Evolutionary conservation across 2,329 filamentous ascomycete genomes (phyloP), one percentile per base, ranked within the genome.

Genomic region (Zarea fungicola): DNA sequence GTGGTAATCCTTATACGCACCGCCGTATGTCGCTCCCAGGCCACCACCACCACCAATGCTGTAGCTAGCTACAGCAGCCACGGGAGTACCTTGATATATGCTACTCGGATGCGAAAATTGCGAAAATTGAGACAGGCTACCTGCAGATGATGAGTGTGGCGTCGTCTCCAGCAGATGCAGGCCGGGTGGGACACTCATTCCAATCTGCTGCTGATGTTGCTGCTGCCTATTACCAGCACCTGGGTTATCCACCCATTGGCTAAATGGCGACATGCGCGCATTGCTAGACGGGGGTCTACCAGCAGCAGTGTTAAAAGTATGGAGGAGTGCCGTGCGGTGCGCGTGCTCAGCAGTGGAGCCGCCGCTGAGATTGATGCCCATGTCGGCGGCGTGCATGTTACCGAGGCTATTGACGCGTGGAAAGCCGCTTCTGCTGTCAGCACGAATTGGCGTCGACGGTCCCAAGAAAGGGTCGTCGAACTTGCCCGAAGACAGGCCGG

Each of bases 61-160:
- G 11, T 48, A 48, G 9, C 13, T 36, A 3, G 29, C 28, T 2
- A n/a, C 35, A 11, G 25, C 21, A 22, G n/a, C 22, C 3, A 26
- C 35, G 1, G 74, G 74, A 5, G 74, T 76, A 28, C 75, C 71
- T 34, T 68, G 70, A 49, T 75, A 77, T 19, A 80, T 55, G 53
- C 74, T 78, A 58, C 75, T 79, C 1, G 67, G 62, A 48, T 77
- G 66, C 13, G 76, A 74, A 53, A 79, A 79, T 6, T 54, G 58
- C 13, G 61, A 74, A 53, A 79, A 79, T 6, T 54, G 58, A 11
- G 61, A 63, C 6, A 60, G 52, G 5, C 60, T 58, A 2, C 46
- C 32, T 7, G 39, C n/a, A 13, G 46, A 49, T 5, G 69, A 68
- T 10, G 60, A 53, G 37, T 50, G 49, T 10, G 40, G 54, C 35